Evolutionary conservation across 257 asterid genomes (phyloP), one percentile per base, ranked within the genome.

Genomic region (Solanum tarijense): DNA sequence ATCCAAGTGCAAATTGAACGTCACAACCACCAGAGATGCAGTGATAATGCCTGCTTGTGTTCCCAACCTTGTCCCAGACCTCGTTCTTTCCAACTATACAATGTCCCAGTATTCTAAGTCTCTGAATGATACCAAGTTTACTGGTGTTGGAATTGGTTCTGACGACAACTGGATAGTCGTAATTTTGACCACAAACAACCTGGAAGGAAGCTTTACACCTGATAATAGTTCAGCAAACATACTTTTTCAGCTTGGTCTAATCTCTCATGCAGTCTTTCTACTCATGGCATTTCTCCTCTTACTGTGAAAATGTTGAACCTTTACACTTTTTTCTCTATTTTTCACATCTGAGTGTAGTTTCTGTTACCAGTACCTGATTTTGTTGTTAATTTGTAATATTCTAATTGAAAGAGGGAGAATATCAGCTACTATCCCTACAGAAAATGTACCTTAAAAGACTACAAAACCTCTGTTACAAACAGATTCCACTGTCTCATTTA

Each of bases 1-100:
- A 12, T 9, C 91, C 9, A 93, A 92, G 78, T 96, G 99, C 90
- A 90, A 93, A 46, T 83, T 96, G 87, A 95, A 96, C 13, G 95
- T 92, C 88, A 93, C 98, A 78, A 92, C 94, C 76, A 96, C 96
- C 27, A 89, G 99, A 85, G 99, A 96, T 27, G 99, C 98, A 14
- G 93, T 90, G 39, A 91, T 96, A 81, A 12, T 96, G 92, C 98
- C 98, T 32, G 96, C 97, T 7, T 96, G 98, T 88, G 94, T 95
- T 71, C 99, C 98, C 82, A 89, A 89, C 74, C 98, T 96, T 21
- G 92, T 89, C 9, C 88, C 91, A 4, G 23, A 46, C 78, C 92
- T 94, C 13, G 98, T 96, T 20, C 94, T 93, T 11, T 88, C 98
- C 84, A 96, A 96, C 88, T 96, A 90, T 83, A 96, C 98, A 0